Evolutionary conservation across 2,329 filamentous ascomycete genomes (phyloP).

Genomic region (Pezicula rhizophila): DNA sequence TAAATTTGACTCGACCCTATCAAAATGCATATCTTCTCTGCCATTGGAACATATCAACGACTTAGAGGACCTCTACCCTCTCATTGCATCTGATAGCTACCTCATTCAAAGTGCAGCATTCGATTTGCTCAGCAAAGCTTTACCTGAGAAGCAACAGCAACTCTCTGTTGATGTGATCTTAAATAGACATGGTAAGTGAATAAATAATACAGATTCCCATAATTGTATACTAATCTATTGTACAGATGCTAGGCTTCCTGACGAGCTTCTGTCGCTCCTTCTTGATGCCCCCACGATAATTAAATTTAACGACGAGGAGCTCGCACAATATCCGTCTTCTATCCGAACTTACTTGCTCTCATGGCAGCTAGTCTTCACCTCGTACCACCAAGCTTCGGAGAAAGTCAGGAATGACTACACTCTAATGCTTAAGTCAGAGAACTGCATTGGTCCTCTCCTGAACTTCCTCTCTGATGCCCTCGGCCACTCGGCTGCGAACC

Average conservation of each 20-base stretch:
- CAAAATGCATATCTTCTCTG: too few relatives aligned
- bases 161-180: conserved; percentile 71
- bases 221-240: background rate
- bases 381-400: conserved; percentile 71
- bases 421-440: conserved; percentile 69
- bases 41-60: conserved; percentile 49
- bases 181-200: conserved; percentile 52
- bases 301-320: conserved; percentile 57
- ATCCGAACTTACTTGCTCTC: conserved; percentile 78
- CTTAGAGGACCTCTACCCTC: conserved; percentile 62
- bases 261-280: conserved; percentile 78
- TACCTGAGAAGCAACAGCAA: conserved; percentile 73
- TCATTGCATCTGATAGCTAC: conserved; percentile 70
- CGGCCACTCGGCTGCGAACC: conserved; percentile 67
- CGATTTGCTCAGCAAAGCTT: conserved; percentile 69
- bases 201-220: background rate
- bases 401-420: conserved; percentile 79
- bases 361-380: conserved; percentile 86
- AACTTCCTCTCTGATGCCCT: conserved; percentile 80
- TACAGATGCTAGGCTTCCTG: conserved; percentile 62
- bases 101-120: conserved; percentile 78
- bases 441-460: conserved; percentile 63
- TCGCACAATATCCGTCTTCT: conserved; percentile 61
- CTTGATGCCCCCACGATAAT: conserved; percentile 70
- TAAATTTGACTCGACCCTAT: too few relatives aligned